Conservation (phyloP, 129 eudicot genomes). For the Chrysanthemum makinoi region DNA sequence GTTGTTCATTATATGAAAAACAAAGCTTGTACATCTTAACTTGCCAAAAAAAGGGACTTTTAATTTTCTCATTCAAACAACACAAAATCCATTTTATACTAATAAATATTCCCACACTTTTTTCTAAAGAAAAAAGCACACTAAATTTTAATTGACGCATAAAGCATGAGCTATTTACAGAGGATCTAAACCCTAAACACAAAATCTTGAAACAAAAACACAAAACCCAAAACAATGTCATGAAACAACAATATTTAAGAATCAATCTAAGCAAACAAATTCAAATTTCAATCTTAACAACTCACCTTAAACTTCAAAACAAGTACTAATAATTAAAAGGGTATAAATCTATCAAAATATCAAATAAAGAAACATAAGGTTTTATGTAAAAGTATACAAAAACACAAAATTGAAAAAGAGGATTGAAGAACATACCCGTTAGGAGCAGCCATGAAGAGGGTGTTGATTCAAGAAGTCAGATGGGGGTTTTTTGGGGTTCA, state of each 20-base stretch:
- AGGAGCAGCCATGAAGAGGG: constrained; percentile 9
- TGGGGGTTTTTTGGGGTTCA: neutral
- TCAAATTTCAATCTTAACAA: neutral
- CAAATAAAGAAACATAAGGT: constrained; percentile 15
- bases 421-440: neutral
- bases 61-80: neutral
- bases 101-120: too few relatives aligned
- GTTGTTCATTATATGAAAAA: neutral
- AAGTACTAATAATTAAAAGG: neutral
- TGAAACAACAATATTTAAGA: neutral
- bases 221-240: too few relatives aligned
- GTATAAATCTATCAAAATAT: constrained; percentile 9
- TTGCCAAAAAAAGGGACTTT: neutral
- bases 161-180: constrained; percentile 8
- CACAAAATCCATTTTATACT: neutral
- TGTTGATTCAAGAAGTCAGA: neutral
- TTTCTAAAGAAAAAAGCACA: neutral
- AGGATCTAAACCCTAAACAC: constrained; percentile 4
- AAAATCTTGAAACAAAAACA: neutral
- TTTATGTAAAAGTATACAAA: neutral
- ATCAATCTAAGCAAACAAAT: neutral
- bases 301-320: neutral
- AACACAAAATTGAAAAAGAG: neutral
- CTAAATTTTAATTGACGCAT: neutral
- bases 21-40: neutral